phyloP scores from a whole-genome alignment of 2,329 filamentous ascomycete genomes.

The Penicillium hordei region DNA sequence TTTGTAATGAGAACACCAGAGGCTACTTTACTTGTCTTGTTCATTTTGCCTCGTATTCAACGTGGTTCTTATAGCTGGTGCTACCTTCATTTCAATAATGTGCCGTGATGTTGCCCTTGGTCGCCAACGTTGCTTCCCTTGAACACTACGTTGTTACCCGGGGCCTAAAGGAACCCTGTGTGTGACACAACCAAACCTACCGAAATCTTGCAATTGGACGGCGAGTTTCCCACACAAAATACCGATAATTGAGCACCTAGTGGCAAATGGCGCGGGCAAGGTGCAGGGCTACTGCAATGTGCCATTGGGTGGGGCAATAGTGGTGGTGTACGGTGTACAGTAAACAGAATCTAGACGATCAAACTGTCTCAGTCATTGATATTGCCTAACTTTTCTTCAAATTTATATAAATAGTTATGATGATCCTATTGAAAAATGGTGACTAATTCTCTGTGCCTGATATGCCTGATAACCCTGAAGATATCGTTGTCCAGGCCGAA shows the following conservation, averaged over 20 bases:
- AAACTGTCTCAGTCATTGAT: neutral
- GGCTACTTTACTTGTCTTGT: neutral
- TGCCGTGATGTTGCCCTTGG: neutral
- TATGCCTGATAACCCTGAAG: neutral
- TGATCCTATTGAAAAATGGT: conserved; percentile 2
- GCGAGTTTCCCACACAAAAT: neutral
- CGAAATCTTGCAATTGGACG: neutral
- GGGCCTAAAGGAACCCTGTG: neutral
- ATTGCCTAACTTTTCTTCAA: neutral
- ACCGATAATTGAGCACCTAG: conserved; percentile 1
- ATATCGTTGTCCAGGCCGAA: conserved; percentile 1
- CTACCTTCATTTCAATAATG: neutral
- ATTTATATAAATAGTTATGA: neutral
- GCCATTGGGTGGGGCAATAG: neutral
- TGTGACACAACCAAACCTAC: conserved; percentile 1
- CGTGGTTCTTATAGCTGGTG: neutral
- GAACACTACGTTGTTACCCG: neutral
- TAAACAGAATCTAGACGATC: neutral
- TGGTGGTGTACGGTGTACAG: neutral
- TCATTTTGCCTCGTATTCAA: neutral
- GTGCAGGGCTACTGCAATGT: conserved; percentile 1
- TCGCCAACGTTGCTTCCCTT: conserved; percentile 1
- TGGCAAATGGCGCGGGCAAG: conserved; percentile 3
- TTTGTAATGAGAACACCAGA: neutral
- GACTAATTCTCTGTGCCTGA: conserved; percentile 1